These are phyloP conservation scores for Marsdenia floribunda DNA, from an alignment of 257 asterid genomes.

Conservation along the genomic window DNA sequence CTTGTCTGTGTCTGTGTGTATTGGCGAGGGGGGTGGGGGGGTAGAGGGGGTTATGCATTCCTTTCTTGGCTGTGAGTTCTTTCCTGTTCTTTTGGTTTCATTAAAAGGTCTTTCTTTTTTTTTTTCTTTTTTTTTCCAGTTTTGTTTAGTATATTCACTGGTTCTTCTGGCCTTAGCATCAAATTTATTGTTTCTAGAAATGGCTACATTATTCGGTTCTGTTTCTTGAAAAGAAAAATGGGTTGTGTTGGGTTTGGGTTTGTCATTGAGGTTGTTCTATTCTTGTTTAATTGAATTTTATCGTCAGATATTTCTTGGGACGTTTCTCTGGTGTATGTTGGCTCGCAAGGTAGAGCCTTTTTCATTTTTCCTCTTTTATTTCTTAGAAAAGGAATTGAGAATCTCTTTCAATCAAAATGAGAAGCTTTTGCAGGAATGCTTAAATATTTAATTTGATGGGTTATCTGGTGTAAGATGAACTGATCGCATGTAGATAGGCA, in stretches of 20 bases:
- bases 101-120: not conserved
- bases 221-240: not conserved
- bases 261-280: not conserved
- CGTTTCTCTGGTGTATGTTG: not conserved
- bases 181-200: not conserved
- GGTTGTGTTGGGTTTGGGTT: not conserved
- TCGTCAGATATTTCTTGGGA: not conserved
- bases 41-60: not conserved
- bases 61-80: not conserved
- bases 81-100: not conserved
- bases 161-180: not conserved
- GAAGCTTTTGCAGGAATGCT: not conserved
- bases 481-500: too few species aligned
- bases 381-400: not conserved
- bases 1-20: too few species aligned
- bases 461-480: too few species aligned
- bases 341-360: not conserved
- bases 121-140: not conserved
- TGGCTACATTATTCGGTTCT: not conserved
- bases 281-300: constrained; percentile 1
- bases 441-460: too few species aligned
- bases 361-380: not conserved
- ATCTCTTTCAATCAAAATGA: not conserved
- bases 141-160: not conserved
- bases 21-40: not conserved